phyloP scores from a whole-genome alignment of 2,329 filamentous ascomycete genomes.

The Aspergillus sp. region DNA sequence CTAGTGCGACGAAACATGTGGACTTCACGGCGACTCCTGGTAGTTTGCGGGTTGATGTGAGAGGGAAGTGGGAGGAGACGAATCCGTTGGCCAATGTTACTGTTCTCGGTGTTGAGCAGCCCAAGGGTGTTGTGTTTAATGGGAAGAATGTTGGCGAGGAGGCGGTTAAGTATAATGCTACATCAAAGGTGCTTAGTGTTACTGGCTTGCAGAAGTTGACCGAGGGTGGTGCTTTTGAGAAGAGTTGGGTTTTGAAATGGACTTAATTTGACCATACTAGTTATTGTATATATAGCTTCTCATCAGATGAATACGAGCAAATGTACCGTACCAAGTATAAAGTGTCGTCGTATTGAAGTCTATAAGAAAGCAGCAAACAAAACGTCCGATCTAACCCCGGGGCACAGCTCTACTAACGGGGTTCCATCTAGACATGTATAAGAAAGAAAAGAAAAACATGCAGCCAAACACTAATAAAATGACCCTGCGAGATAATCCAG shows the following conservation, averaged over 20 bases:
- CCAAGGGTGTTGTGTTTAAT: slow-evolving; percentile 47
- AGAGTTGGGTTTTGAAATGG: slow-evolving; percentile 55
- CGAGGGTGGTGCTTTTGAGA: slow-evolving; percentile 50
- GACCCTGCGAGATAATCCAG: neutral
- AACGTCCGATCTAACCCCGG: too few relatives aligned
- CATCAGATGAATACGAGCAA: too few relatives aligned
- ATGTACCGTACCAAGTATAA: too few relatives aligned
- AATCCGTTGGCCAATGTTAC: slow-evolving; percentile 58
- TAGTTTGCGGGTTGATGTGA: slow-evolving; percentile 42
- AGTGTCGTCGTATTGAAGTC: too few relatives aligned
- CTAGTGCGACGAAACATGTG: slow-evolving; percentile 51
- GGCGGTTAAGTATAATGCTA: slow-evolving; percentile 45
- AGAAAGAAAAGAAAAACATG: slow-evolving; percentile 2
- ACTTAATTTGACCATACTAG: neutral
- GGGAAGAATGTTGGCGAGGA: slow-evolving; percentile 36
- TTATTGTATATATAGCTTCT: too few relatives aligned
- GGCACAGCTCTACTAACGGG: too few relatives aligned
- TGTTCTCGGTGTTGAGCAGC: slow-evolving; percentile 49
- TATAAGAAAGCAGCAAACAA: too few relatives aligned
- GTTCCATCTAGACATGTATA: too few relatives aligned
- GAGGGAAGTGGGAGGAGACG: slow-evolving; percentile 50
- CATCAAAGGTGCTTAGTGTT: slow-evolving; percentile 45
- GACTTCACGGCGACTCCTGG: slow-evolving; percentile 25
- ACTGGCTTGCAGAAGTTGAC: slow-evolving; percentile 46
- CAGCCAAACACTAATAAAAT: neutral